Conservation (phyloP, 805 yeast species). For the Ogataea trehaloabstinens region DNA sequence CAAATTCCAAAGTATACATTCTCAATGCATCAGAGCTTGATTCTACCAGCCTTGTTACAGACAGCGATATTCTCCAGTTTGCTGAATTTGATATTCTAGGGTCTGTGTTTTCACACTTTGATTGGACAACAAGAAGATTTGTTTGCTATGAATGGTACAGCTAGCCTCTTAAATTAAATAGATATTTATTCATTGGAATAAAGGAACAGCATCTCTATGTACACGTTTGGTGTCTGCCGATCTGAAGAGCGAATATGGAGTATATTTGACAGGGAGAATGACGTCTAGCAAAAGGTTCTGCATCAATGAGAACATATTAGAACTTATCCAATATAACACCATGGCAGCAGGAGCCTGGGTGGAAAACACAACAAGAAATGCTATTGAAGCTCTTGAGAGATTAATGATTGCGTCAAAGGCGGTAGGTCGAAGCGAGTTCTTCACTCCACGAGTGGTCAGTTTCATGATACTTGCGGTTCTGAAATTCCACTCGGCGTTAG, state of each 20-base stretch:
- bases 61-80: conserved; percentile 6
- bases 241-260: conserved; percentile 38
- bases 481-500: conserved; percentile 81
- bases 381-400: conserved; percentile 69
- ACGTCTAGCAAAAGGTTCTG: conserved; percentile 75
- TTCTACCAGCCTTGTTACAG: not conserved
- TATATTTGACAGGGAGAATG: conserved; percentile 55
- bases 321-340: conserved; percentile 86
- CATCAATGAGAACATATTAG: conserved; percentile 69
- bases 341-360: conserved; percentile 85
- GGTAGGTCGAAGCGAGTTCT: conserved; percentile 49
- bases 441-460: conserved; percentile 38
- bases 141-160: not conserved
- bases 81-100: conserved; percentile 17
- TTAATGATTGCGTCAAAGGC: conserved; percentile 64
- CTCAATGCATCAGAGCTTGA: conserved; percentile 1
- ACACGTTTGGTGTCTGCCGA: conserved; percentile 6
- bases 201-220: conserved; percentile 12
- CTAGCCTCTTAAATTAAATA: not conserved
- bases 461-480: conserved; percentile 56
- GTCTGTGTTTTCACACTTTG: conserved; percentile 10
- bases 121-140: conserved; percentile 9
- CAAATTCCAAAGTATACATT: conserved; percentile 2
- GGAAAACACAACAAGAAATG: conserved; percentile 78
- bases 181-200: conserved; percentile 13